A percentile compares a stretch with the other conserved stretches of the same genome.
Conservation (phyloP, 2,329 filamentous ascomycete genomes). For the Knoxdaviesia capensis region DNA sequence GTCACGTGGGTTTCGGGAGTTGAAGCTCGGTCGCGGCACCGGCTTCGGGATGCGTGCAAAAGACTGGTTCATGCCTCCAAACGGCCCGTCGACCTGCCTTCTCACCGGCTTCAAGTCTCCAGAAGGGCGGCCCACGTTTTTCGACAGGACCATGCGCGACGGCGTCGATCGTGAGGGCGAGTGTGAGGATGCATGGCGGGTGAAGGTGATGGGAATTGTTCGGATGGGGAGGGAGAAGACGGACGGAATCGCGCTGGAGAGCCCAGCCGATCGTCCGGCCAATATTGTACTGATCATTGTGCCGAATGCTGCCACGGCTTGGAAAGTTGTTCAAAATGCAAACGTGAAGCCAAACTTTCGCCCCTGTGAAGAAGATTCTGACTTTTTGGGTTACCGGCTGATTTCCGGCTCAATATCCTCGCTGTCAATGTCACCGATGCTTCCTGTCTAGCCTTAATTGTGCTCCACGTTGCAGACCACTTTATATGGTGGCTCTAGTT, state of each 20-base stretch:
- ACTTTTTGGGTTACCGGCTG: neutral
- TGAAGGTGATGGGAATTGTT: neutral
- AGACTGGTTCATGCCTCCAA: conserved; percentile 34
- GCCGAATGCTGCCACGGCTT: neutral
- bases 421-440: neutral
- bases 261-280: too few relatives aligned
- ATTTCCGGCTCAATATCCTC: neutral
- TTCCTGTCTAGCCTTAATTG: neutral
- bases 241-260: too few relatives aligned
- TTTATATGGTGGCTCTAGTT: neutral
- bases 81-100: conserved; percentile 24
- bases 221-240: neutral
- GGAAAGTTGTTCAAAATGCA: neutral
- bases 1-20: conserved; percentile 1
- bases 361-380: neutral
- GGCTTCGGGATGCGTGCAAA: conserved; percentile 17
- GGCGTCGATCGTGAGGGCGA: conserved; percentile 10
- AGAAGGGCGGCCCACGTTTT: conserved; percentile 24
- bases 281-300: too few relatives aligned
- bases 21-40: neutral
- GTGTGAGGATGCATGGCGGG: neutral
- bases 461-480: neutral
- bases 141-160: conserved; percentile 38
- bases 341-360: neutral
- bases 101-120: conserved; percentile 16